Evolutionary conservation across 371 early-diverging fungal genomes (phyloP), one percentile per base, ranked within the genome.

Genomic region (Neoconidiobolus thromboides): DNA sequence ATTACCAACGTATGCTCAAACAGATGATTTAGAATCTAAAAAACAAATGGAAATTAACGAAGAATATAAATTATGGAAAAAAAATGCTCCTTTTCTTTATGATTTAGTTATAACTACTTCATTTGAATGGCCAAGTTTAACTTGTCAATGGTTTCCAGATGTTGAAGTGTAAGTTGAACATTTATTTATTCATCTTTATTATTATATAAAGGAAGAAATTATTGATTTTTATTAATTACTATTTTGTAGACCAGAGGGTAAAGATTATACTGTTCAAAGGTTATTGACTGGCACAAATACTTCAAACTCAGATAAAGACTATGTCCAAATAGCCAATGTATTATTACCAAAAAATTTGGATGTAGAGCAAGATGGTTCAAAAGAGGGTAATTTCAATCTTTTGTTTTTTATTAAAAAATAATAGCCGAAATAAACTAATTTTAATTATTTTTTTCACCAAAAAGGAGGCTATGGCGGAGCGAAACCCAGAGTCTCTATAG

Each of bases 21-120:
- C 49, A 14, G 10, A 12, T 4, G 49, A 49, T 14, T 14, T 4
- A 4, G 49, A 49, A 14, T 4, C 39, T 4, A 69, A 66, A 26
- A 82, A 87, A 64, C 87, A 93, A 68, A 89, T 89, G 68, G 73
- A 80, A 46, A 86, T 92, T 62, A 85, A 89, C 62, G 91, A 95
- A 72, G 97, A 98, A 68, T 97, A 96, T 75, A 91, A 90, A 71
- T 79, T 93, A 62, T 99, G 99, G 99, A 95, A 96, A 69, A 98
- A 98, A 78, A 98, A 98, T 74, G 85, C 93, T 7, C 99, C 96
- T 38, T 93, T 94, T 62, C 77, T 98, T 36, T 99, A 99, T 70
- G 98, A 98, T 71, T 76, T 95, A 63, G 82, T 98, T 15, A 83
- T 97, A 40, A 93, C 96, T 1, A 96, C 96, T 65, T 91, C 94